These are phyloP conservation scores for Crucihimalaya himalaica DNA, from an alignment of 345 rosid genomes.

Conservation along the genomic window DNA sequence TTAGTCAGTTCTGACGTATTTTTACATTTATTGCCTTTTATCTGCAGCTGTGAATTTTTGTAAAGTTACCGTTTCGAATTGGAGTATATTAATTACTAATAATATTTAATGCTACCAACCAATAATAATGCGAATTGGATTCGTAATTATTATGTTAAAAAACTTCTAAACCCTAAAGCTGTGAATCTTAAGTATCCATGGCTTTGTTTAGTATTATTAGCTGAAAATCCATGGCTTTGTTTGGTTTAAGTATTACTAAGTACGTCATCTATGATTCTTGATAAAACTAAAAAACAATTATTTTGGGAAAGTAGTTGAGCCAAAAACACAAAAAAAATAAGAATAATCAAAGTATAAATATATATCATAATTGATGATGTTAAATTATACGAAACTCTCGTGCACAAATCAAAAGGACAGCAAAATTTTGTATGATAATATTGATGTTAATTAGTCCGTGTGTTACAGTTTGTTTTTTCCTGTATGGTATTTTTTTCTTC, in stretches of 20 bases:
- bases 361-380: neutral
- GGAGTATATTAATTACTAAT: neutral
- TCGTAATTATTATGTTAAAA: neutral
- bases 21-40: constrained; percentile 11
- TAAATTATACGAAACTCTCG: neutral
- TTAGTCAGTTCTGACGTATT: constrained; percentile 30
- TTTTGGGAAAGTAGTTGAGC: neutral
- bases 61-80: constrained; percentile 2
- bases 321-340: neutral
- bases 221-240: neutral
- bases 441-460: neutral
- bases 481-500: neutral
- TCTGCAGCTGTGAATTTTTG: constrained; percentile 3
- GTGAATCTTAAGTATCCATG: neutral
- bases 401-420: neutral
- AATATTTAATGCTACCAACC: neutral
- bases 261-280: neutral
- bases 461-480: neutral
- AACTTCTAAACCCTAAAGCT: neutral
- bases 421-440: neutral
- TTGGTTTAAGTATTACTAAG: neutral
- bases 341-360: neutral
- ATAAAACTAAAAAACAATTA: neutral
- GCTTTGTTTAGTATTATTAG: neutral
- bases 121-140: neutral